A percentile compares a stretch with the other conserved stretches of the same genome.
These are phyloP conservation scores for Crepidotus variabilis DNA, from an alignment of 768 basidiomycete species.

Conservation along the genomic window DNA sequence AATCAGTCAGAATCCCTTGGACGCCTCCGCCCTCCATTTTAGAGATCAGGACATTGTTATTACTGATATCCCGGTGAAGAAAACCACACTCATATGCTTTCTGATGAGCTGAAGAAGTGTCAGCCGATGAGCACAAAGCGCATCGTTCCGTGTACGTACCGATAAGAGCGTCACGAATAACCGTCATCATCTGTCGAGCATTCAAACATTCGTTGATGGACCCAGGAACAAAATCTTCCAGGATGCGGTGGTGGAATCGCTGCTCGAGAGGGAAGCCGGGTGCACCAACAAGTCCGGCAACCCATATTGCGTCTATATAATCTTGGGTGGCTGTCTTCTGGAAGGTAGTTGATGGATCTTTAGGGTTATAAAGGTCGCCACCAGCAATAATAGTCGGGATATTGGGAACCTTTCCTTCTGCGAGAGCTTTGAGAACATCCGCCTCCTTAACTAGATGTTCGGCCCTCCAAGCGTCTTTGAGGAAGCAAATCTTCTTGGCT, in stretches of 20 bases:
- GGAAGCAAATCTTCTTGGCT: slow-evolving; percentile 16
- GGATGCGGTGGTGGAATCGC: slow-evolving; percentile 19
- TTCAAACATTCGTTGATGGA: slow-evolving; percentile 9
- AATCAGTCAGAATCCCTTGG: slow-evolving; percentile 21
- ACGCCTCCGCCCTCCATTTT: background rate
- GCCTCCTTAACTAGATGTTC: slow-evolving; percentile 16
- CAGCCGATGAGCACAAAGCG: background rate
- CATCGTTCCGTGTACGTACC: slow-evolving; percentile 11
- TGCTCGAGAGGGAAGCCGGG: background rate
- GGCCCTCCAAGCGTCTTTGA: slow-evolving; percentile 29
- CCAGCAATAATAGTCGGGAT: slow-evolving; percentile 24
- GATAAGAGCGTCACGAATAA: slow-evolving; percentile 17
- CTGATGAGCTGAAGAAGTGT: slow-evolving; percentile 15
- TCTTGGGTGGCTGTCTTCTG: slow-evolving; percentile 14
- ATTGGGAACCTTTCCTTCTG: slow-evolving; percentile 13
- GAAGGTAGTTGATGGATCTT: no score
- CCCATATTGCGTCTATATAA: slow-evolving; percentile 9
- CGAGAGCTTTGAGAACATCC: slow-evolving; percentile 15
- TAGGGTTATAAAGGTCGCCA: slow-evolving; percentile 19
- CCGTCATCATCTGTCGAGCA: slow-evolving; percentile 16
- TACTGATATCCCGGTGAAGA: slow-evolving; percentile 26
- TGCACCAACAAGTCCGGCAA: background rate
- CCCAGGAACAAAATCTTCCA: slow-evolving; percentile 14
- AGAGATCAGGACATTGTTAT: slow-evolving; percentile 17
- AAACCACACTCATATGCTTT: slow-evolving; percentile 14